A percentile compares a stretch with the other conserved stretches of the same genome.
phyloP scores from a whole-genome alignment of 2,329 filamentous ascomycete genomes.

The Neodidymelliopsis sp. region DNA sequence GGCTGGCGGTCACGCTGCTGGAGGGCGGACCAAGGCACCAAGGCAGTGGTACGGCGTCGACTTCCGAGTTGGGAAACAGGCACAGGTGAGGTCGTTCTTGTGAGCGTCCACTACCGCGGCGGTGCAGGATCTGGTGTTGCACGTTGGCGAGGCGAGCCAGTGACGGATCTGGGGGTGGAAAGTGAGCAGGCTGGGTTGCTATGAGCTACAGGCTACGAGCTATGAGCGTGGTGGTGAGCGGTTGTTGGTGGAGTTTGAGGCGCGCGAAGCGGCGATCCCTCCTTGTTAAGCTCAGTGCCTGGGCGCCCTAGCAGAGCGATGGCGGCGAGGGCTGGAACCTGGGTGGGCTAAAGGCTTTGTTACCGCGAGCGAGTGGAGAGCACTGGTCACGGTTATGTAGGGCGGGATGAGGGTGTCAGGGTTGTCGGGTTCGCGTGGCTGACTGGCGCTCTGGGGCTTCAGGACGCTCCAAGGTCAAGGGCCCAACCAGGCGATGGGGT shows the following conservation, averaged over 20 bases:
- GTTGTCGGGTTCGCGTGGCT: slow-evolving; percentile 52
- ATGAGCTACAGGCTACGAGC: too few species aligned
- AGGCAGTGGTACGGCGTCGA: slow-evolving; percentile 29
- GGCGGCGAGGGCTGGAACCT: slow-evolving; percentile 57
- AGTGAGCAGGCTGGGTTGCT: too few species aligned
- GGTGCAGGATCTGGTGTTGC: slow-evolving; percentile 46
- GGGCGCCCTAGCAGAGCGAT: slow-evolving; percentile 54
- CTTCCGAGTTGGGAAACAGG: slow-evolving; percentile 34
- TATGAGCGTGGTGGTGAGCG: too few species aligned
- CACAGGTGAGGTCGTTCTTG: slow-evolving; percentile 28
- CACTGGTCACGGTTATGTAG: slow-evolving; percentile 54
- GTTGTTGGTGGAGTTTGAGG: slow-evolving; percentile 47
- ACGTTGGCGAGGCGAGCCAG: slow-evolving; percentile 37
- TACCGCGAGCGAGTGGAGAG: slow-evolving; percentile 50
- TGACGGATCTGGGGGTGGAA: slow-evolving; percentile 26
- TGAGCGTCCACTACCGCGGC: slow-evolving; percentile 30
- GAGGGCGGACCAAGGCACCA: slow-evolving; percentile 34
- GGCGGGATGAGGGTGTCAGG: slow-evolving; percentile 50
- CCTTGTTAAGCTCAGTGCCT: slow-evolving; percentile 60
- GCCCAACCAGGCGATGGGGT: slow-evolving; percentile 52
- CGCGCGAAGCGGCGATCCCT: slow-evolving; percentile 55
- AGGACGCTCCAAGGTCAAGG: slow-evolving; percentile 30
- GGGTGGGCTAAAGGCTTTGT: slow-evolving; percentile 50
- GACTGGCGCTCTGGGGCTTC: slow-evolving; percentile 49
- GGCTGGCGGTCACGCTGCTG: slow-evolving; percentile 28